A percentile compares a stretch with the other conserved stretches of the same genome.
These are phyloP conservation scores for Hypoxylon rickii DNA, from an alignment of 495 filamentous ascomycete species.

Conservation along the genomic window DNA sequence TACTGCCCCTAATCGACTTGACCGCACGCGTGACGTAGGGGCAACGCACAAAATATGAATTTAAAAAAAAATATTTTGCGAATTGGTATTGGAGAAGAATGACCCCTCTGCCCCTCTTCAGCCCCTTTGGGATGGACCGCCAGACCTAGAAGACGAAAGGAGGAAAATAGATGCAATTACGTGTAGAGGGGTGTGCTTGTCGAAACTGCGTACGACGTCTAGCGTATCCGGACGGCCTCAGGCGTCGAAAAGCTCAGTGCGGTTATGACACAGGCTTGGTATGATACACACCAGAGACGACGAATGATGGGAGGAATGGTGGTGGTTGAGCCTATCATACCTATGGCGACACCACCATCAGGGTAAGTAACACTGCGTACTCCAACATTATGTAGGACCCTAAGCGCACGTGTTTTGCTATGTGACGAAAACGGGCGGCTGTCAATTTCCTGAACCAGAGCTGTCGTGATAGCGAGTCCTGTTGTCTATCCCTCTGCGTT, in stretches of 20 bases:
- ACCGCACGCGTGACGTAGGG: conserved; percentile 17
- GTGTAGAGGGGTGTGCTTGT: conserved; percentile 14
- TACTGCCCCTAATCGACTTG: conserved; percentile 8
- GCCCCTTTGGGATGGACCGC: conserved; percentile 11
- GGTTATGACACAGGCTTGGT: conserved; percentile 14
- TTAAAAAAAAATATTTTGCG: conserved; percentile 10
- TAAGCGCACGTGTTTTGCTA: conserved; percentile 22
- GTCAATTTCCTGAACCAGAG: conserved; percentile 22
- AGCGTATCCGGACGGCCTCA: conserved; percentile 9
- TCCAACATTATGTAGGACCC: conserved; percentile 19
- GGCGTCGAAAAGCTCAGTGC: not conserved
- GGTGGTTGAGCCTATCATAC: conserved; percentile 22
- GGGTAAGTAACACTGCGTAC: conserved; percentile 1
- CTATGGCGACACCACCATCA: conserved; percentile 32
- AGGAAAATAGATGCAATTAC: conserved; percentile 3
- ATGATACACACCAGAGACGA: conserved; percentile 6
- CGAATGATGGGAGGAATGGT: not conserved
- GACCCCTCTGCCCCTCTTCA: conserved; percentile 20
- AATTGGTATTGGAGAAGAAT: conserved; percentile 20
- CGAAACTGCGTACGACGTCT: conserved; percentile 1
- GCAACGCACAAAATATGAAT: conserved; percentile 24
- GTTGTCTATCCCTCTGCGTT: conserved; percentile 30
- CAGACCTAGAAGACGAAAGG: conserved; percentile 11
- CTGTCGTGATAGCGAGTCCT: conserved; percentile 13
- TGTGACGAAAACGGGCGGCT: conserved; percentile 25